phyloP scores from a whole-genome alignment of 208 protist genomes.

The Trypanosoma congolense region DNA sequence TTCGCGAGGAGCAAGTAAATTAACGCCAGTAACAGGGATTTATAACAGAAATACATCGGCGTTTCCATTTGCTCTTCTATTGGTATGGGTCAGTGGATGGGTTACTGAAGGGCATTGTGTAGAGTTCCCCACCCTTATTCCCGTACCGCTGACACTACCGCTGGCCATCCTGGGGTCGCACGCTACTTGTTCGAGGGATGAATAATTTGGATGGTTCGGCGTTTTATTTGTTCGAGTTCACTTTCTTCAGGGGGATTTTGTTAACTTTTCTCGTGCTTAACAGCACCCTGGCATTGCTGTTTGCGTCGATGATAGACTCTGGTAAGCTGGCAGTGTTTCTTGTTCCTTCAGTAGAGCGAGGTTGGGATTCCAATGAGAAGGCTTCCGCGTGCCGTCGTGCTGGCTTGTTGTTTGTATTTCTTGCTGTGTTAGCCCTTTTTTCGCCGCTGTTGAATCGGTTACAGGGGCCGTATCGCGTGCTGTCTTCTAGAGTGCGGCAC shows the following conservation, averaged over 20 bases:
- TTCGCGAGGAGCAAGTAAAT: no score
- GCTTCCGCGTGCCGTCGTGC: slow-evolving; percentile 24
- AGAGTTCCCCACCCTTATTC: neutral
- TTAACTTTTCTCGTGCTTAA: slow-evolving; percentile 20
- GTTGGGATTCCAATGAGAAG: slow-evolving; percentile 19
- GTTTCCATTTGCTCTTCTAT: no score
- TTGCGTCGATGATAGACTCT: slow-evolving; percentile 29
- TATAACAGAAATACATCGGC: no score
- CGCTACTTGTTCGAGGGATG: neutral
- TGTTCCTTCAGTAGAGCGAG: slow-evolving; percentile 18
- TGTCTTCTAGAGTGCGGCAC: slow-evolving; percentile 13
- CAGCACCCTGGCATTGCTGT: slow-evolving; percentile 17
- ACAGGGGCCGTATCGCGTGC: slow-evolving; percentile 4
- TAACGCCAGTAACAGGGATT: no score
- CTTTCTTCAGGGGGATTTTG: neutral
- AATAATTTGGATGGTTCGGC: neutral
- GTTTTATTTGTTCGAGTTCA: neutral
- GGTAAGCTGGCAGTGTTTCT: slow-evolving; percentile 14
- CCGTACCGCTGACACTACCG: neutral
- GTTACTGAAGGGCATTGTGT: neutral
- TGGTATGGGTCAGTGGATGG: neutral
- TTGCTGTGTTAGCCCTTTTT: slow-evolving; percentile 11
- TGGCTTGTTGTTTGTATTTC: slow-evolving; percentile 13
- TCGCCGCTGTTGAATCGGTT: slow-evolving; percentile 7
- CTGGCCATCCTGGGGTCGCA: neutral